Conservation (phyloP, 1,284 basidiomycete genomes). For the Marasmius tenuissimus region DNA sequence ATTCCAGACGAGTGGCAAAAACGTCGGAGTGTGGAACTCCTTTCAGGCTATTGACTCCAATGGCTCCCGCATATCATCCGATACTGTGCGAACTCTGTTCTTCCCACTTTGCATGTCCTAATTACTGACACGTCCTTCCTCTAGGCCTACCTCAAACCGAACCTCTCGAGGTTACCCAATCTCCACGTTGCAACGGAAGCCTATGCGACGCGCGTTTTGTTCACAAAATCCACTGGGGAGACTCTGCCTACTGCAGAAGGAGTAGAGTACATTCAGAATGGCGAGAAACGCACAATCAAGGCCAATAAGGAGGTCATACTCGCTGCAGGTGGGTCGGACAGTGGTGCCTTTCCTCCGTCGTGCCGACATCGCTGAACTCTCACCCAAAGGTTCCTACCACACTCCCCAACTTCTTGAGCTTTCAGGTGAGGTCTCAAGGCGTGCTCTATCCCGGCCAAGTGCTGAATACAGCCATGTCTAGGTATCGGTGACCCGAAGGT, state of each 20-base stretch:
- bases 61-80: background rate
- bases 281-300: background rate
- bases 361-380: background rate
- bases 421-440: constrained; percentile 5
- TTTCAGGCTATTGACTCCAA: background rate
- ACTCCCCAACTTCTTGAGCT: constrained; percentile 18
- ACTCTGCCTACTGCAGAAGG: background rate
- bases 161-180: background rate
- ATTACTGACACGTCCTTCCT: background rate
- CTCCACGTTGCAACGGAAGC: background rate
- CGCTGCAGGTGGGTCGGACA: constrained; percentile 10
- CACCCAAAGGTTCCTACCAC: constrained; percentile 9
- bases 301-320: constrained; percentile 12
- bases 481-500: constrained; percentile 2
- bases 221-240: background rate
- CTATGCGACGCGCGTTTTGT: background rate
- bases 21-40: background rate
- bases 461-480: background rate
- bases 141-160: background rate
- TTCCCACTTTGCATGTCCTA: background rate
- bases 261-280: background rate
- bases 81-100: background rate
- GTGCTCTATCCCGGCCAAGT: background rate
- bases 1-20: background rate
- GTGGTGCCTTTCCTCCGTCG: background rate